phyloP scores from a whole-genome alignment of 805 yeast genomes.

The Candida stauntonica region DNA sequence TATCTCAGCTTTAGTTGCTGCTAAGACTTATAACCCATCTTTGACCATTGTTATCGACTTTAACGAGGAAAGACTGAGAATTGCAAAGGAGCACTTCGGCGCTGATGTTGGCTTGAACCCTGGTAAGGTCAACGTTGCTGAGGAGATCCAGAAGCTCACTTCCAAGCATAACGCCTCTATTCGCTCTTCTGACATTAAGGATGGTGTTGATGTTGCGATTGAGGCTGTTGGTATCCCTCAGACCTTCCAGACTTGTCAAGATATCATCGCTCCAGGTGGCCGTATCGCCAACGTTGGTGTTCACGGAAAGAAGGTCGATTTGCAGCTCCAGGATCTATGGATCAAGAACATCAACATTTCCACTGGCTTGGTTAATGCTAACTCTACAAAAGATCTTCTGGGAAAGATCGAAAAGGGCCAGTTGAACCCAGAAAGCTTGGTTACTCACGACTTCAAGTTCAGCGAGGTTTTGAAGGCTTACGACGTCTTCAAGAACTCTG shows the following conservation, averaged over 20 bases:
- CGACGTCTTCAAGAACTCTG: slow-evolving; percentile 50
- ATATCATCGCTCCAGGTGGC: slow-evolving; percentile 53
- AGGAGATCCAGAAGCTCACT: slow-evolving; percentile 33
- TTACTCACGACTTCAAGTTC: slow-evolving; percentile 55
- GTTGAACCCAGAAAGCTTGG: slow-evolving; percentile 46
- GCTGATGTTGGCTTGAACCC: slow-evolving; percentile 58
- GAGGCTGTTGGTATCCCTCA: slow-evolving; percentile 64
- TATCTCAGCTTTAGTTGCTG: slow-evolving; percentile 53
- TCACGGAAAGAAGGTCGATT: slow-evolving; percentile 39
- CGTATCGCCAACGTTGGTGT: slow-evolving; percentile 63
- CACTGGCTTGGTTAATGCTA: slow-evolving; percentile 48
- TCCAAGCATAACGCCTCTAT: slow-evolving; percentile 18
- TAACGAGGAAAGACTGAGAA: slow-evolving; percentile 52
- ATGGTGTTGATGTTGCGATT: slow-evolving; percentile 57
- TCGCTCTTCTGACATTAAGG: slow-evolving; percentile 29
- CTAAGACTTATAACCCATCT: slow-evolving; percentile 51
- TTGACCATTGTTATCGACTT: slow-evolving; percentile 54
- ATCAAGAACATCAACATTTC: slow-evolving; percentile 39
- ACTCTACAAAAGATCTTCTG: slow-evolving; percentile 37
- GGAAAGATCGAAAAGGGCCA: slow-evolving; percentile 28
- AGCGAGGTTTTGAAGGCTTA: slow-evolving; percentile 56
- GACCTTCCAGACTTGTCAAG: slow-evolving; percentile 56
- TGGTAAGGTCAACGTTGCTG: slow-evolving; percentile 37
- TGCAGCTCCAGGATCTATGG: slow-evolving; percentile 42
- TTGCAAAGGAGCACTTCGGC: slow-evolving; percentile 53